Evolutionary conservation across 192 early-diverging fungal genomes (phyloP).

Genomic region (Backusella australiensis): DNA sequence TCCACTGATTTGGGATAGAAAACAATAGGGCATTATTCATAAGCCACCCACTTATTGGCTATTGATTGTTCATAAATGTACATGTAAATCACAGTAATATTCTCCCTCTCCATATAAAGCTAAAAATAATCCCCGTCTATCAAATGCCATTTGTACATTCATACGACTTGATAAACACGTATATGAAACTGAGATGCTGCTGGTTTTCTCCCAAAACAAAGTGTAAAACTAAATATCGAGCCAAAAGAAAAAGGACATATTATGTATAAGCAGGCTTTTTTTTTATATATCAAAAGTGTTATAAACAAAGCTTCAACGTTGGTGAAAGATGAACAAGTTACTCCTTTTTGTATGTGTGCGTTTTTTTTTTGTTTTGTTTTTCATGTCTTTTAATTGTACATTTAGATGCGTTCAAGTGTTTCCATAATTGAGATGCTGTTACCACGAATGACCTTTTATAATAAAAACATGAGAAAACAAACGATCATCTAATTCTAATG

Average conservation of each 20-base stretch:
- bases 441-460: constrained; percentile 62
- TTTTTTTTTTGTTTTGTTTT: not conserved
- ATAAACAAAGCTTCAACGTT: not conserved
- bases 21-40: too few relatives aligned
- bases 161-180: too few relatives aligned
- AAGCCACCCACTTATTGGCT: too few relatives aligned
- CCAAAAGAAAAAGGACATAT: not conserved
- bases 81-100: too few relatives aligned
- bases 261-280: not conserved
- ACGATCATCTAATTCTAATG: not conserved
- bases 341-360: constrained; percentile 2
- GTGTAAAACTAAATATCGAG: too few relatives aligned
- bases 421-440: constrained; percentile 75
- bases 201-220: not conserved
- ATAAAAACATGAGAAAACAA: not conserved
- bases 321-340: not conserved
- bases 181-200: too few relatives aligned
- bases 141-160: too few relatives aligned
- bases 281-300: not conserved
- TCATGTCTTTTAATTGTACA: not conserved
- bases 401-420: constrained; percentile 62
- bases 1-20: too few relatives aligned
- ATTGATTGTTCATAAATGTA: too few relatives aligned
- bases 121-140: too few relatives aligned
- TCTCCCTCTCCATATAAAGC: too few relatives aligned